Base-by-base conservation (phyloP, 139 green algal species). In the Volvox reticuliferus region DNA sequence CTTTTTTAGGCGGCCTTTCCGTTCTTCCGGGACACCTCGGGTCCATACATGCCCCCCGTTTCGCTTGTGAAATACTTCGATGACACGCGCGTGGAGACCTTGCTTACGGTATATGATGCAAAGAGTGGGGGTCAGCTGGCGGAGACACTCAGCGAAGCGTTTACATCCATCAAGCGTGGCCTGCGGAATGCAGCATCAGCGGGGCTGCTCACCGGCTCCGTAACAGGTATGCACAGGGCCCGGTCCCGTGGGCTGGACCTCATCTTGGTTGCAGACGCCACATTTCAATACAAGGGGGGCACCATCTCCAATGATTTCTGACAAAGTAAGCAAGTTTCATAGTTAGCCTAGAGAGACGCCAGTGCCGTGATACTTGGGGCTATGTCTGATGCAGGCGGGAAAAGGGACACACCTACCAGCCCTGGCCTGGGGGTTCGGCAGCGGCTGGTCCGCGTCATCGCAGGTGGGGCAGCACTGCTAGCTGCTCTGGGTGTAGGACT, bases 41-140 rank as follows among this genome's bases (percentile, higher is more conserved):
- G 17, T 36, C 36, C 65, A 33, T 76, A 91, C 1, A 79, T 65
- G 0, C n/a, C 83, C 3, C 33, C 91, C 14, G 63, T 35, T 1
- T 62, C 89, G 18, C 79, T 96, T 62, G 82, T 90, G 2, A 67
- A 44, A 22, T 97, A 97, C 93, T 97, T 96, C 82, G 91, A 95
- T 69, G 94, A 94, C 79, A 86, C 93, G 28, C 79, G 75, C 0
- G 87, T 94, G 37, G 87, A 95, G 82, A 89, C 91, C 1, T 63
- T 93, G n/a, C 89, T 94, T 30, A 88, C 86, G 19, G 90, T 93
- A 50, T 94, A 93, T 44, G 87, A 94, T n/a, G 89, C 76, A 12
- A 86, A 91, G 35, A 85, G 76, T 77, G 87, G 87, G 19, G 76
- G 76, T 32, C 76, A 78, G 87, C 35, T 91, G 75, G 87, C 87